A percentile compares a stretch with the other conserved stretches of the same genome.
Conservation (phyloP, 768 basidiomycete genomes). For the Pleurotus sapidus region DNA sequence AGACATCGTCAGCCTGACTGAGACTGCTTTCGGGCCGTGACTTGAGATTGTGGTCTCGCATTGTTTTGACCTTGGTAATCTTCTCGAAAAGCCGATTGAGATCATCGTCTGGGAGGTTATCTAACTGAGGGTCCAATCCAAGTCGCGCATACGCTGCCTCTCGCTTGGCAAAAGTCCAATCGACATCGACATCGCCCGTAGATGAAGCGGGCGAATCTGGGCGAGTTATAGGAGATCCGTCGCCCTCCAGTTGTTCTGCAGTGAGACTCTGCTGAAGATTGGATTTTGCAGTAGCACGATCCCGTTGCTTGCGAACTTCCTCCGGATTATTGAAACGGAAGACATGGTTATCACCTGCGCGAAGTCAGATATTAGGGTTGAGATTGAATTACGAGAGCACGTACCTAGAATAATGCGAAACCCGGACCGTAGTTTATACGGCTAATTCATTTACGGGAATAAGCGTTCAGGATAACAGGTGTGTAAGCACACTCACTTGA, state of each 20-base stretch:
- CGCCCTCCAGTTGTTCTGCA: constrained; percentile 63
- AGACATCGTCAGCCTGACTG: constrained; percentile 82
- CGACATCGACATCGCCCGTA: constrained; percentile 71
- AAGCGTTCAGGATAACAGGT: constrained; percentile 18
- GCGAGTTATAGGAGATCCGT: constrained; percentile 53
- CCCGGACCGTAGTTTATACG: constrained; percentile 87
- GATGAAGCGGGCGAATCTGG: constrained; percentile 78
- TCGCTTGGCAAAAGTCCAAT: constrained; percentile 96
- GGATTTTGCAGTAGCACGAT: constrained; percentile 74
- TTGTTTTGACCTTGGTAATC: constrained; percentile 87
- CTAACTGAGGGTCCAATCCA: constrained; percentile 85
- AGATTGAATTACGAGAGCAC: constrained; percentile 20
- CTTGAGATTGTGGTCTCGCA: constrained; percentile 78
- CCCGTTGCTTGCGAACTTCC: constrained; percentile 88
- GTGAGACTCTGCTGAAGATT: constrained; percentile 63
- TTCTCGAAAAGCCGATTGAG: constrained; percentile 92
- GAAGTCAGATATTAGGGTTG: constrained; percentile 10
- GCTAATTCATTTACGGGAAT: constrained; percentile 29
- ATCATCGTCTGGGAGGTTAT: constrained; percentile 93
- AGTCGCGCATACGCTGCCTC: constrained; percentile 89
- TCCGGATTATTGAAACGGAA: constrained; percentile 97
- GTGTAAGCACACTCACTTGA: constrained; percentile 48
- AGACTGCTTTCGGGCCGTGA: constrained; percentile 89
- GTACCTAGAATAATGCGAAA: constrained; percentile 94
- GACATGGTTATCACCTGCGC: constrained; percentile 88